phyloP scores from a whole-genome alignment of 768 basidiomycete species.

The Collybia nuda region DNA sequence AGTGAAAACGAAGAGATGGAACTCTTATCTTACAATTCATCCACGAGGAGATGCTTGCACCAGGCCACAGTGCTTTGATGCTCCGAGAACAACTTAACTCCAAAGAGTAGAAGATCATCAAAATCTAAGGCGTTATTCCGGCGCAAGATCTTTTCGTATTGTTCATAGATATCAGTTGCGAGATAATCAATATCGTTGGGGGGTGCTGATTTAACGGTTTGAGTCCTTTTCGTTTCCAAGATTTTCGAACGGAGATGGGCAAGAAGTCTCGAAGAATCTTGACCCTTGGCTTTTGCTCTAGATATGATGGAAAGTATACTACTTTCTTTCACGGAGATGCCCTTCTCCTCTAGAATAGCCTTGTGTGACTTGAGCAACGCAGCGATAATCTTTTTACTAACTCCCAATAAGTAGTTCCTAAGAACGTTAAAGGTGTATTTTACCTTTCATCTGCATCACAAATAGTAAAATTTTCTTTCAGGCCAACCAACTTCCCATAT shows the following conservation, averaged over 20 bases:
- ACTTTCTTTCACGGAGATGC: constrained; percentile 55
- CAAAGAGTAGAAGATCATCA: constrained; percentile 79
- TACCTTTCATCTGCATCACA: constrained; percentile 82
- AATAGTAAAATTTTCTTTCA: constrained; percentile 77
- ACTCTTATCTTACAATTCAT: constrained; percentile 69
- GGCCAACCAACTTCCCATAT: constrained; percentile 53
- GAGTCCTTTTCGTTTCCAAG: constrained; percentile 11
- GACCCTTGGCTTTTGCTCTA: constrained; percentile 70
- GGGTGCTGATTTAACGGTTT: not conserved
- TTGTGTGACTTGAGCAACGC: constrained; percentile 58
- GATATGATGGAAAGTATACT: constrained; percentile 65
- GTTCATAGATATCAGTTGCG: constrained; percentile 53
- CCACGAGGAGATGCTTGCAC: constrained; percentile 73
- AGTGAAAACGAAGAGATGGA: not conserved
- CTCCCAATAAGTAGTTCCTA: constrained; percentile 4
- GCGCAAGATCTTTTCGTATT: constrained; percentile 64
- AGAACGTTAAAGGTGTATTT: not conserved
- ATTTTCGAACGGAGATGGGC: constrained; percentile 19
- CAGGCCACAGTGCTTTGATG: constrained; percentile 50
- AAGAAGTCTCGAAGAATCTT: constrained; percentile 48
- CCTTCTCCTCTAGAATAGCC: constrained; percentile 41
- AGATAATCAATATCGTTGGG: constrained; percentile 34
- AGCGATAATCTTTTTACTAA: constrained; percentile 67
- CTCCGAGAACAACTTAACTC: constrained; percentile 59
- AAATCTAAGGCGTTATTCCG: constrained; percentile 79